phyloP scores from a whole-genome alignment of 495 filamentous ascomycete species.

The Aspergillus saccharolyticus region DNA sequence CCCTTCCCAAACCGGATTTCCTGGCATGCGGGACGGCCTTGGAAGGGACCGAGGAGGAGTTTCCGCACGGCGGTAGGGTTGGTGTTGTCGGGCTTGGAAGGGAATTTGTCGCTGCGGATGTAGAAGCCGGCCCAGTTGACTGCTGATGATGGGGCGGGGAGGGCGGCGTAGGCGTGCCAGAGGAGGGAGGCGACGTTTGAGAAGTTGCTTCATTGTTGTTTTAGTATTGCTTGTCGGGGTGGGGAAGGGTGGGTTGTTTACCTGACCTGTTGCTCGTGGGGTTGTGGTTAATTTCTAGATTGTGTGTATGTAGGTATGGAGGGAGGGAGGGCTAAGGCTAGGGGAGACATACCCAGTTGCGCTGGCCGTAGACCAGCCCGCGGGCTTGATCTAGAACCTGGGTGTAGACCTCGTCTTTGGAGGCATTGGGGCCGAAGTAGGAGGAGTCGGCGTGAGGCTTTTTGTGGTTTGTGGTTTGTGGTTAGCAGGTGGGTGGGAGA shows the following conservation, averaged over 20 bases:
- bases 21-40: slow-evolving; percentile 85
- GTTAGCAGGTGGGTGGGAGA: background rate
- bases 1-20: slow-evolving; percentile 73
- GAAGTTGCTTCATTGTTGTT: slow-evolving; percentile 58
- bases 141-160: slow-evolving; percentile 63
- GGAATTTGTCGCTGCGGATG: slow-evolving; percentile 58
- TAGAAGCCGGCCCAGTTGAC: slow-evolving; percentile 96
- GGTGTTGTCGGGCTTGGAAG: slow-evolving; percentile 28
- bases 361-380: slow-evolving; percentile 69
- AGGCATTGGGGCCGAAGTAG: slow-evolving; percentile 58
- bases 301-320: slow-evolving; percentile 4
- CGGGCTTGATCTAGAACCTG: slow-evolving; percentile 68
- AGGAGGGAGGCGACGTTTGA: slow-evolving; percentile 80
- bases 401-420: slow-evolving; percentile 71
- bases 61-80: slow-evolving; percentile 19
- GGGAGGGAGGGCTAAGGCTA: background rate
- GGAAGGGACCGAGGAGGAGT: slow-evolving; percentile 80
- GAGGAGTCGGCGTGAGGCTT: slow-evolving; percentile 87
- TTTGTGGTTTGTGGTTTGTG: background rate
- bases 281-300: slow-evolving; percentile 9
- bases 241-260: slow-evolving; percentile 23
- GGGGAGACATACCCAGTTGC: slow-evolving; percentile 70
- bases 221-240: slow-evolving; percentile 2
- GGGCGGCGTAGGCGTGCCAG: slow-evolving; percentile 77
- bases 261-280: slow-evolving; percentile 49